Conservation (phyloP, 495 filamentous ascomycete genomes). For the Usnea hakonensis region DNA sequence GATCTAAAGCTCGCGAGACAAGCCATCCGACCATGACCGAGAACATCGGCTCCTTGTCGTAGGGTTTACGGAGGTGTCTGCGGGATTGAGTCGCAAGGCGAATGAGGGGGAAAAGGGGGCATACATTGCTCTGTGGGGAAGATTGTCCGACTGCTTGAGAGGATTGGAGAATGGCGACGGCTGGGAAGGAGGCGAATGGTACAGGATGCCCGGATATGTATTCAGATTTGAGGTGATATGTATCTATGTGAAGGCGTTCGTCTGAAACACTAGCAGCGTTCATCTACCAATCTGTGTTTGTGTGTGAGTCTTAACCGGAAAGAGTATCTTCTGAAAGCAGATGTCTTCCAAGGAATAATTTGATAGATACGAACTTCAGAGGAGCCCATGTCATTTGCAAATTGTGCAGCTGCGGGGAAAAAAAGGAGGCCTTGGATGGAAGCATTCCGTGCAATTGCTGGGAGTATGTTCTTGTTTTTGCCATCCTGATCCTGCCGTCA, state of each 20-base stretch:
- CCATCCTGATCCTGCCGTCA: not conserved
- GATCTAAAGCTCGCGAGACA: too few species aligned
- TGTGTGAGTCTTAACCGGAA: not conserved
- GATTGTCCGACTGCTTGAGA: not conserved
- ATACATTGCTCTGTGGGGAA: not conserved
- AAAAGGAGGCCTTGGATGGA: not conserved
- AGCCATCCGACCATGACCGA: too few species aligned
- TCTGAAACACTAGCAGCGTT: not conserved
- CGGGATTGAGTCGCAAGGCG: not conserved
- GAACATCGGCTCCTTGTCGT: too few species aligned
- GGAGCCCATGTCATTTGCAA: not conserved
- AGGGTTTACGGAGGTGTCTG: not conserved
- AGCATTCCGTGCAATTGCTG: not conserved
- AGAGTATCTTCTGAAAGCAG: not conserved
- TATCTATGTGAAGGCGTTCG: not conserved
- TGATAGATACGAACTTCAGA: not conserved
- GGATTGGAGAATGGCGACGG: not conserved
- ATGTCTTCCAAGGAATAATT: not conserved
- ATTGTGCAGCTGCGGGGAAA: not conserved
- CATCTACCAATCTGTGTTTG: not conserved
- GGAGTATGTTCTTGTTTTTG: not conserved
- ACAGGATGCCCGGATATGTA: not conserved
- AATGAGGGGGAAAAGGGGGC: too few species aligned
- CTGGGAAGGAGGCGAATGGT: not conserved
- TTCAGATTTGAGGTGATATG: not conserved